Evolutionary conservation across 805 yeast genomes (phyloP).

Genomic region (Saccharomycopsis fodiens): DNA sequence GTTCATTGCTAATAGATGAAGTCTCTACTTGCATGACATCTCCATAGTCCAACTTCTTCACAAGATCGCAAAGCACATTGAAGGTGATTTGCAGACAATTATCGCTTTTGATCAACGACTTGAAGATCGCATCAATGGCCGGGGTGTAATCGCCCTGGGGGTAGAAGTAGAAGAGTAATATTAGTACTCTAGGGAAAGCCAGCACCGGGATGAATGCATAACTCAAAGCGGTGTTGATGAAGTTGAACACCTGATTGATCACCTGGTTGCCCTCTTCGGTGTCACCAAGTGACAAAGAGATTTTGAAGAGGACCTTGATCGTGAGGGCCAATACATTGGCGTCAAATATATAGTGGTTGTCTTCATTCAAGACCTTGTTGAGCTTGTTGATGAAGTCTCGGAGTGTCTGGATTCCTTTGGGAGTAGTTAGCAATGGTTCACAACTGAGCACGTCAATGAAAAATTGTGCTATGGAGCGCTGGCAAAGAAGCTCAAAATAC

Average conservation of each 20-base stretch:
- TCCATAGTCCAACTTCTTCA: background rate
- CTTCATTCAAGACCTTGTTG: slow-evolving; percentile 1
- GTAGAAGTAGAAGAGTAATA: slow-evolving; percentile 11
- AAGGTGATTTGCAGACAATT: slow-evolving; percentile 9
- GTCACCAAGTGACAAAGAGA: slow-evolving; percentile 1
- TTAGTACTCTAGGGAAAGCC: slow-evolving; percentile 5
- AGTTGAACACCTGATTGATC: slow-evolving; percentile 13
- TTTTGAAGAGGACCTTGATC: slow-evolving; percentile 2
- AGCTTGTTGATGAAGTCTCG: slow-evolving; percentile 11
- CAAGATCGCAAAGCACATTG: background rate
- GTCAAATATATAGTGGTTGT: slow-evolving; percentile 7
- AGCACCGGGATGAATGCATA: slow-evolving; percentile 11
- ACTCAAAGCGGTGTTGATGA: slow-evolving; percentile 12
- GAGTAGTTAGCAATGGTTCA: slow-evolving; percentile 6
- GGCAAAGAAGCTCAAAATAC: slow-evolving; percentile 6
- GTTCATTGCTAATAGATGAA: background rate
- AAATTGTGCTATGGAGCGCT: slow-evolving; percentile 8
- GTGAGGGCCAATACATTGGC: slow-evolving; percentile 2
- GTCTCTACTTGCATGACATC: slow-evolving; percentile 3
- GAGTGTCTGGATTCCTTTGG: slow-evolving; percentile 2
- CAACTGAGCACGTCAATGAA: slow-evolving; percentile 13
- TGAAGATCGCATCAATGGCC: slow-evolving; percentile 11
- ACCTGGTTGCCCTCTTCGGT: slow-evolving; percentile 2
- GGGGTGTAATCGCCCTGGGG: background rate
- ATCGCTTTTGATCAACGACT: slow-evolving; percentile 10